Evolutionary conservation across 176 grass and related monocot genomes (phyloP), one percentile per base, ranked within the genome.

Genomic region (Alopecurus myosuroides): DNA sequence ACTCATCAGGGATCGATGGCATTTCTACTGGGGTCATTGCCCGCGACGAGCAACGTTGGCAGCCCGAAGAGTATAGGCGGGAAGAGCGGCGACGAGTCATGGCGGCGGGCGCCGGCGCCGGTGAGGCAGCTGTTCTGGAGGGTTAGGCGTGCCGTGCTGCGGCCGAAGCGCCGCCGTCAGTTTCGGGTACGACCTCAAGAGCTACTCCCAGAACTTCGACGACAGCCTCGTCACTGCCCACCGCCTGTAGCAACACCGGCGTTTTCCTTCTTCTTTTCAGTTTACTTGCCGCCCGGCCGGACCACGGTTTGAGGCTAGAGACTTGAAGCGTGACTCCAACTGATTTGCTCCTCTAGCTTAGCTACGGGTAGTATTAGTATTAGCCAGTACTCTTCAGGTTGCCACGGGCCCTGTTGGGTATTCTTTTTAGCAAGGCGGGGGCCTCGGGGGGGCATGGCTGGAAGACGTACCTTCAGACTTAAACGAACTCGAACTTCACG

Each of bases 161-260:
- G 34, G 56, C 23, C 76, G 7, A 40, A 11, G 77, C 44, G 30
- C 1, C 3, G 18, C 69, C 35, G 40, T 13, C 37, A 41, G 48
- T 3, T 89, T 89, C 14, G 48, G 56, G 33, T 89, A 89, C 20
- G 69, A 81, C 62, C 57, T 42, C 9, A 13, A 55, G 81, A 88
- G 87, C 46, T 88, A 84, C 76, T 88, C 45, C 4, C 81, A 84
- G 34, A 89, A 85, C 57, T 89, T 89, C 62, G 77, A 81, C 50
- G 87, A 81, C 61, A 39, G 87, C 36, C 58, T 66, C 61, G 10
- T 77, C 42, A 8, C 33, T 7, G 31, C 41, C 13, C 17, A 67
- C 19, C 70, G 10, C 23, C 19, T 82, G 22, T 78, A 78, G 74
- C 48, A 5, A 33, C 7, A 25, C 35, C 18, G 48, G 31, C 50